Conservation (phyloP, 352 stramenopile genomes). For the Globisporangium mamillatum region DNA sequence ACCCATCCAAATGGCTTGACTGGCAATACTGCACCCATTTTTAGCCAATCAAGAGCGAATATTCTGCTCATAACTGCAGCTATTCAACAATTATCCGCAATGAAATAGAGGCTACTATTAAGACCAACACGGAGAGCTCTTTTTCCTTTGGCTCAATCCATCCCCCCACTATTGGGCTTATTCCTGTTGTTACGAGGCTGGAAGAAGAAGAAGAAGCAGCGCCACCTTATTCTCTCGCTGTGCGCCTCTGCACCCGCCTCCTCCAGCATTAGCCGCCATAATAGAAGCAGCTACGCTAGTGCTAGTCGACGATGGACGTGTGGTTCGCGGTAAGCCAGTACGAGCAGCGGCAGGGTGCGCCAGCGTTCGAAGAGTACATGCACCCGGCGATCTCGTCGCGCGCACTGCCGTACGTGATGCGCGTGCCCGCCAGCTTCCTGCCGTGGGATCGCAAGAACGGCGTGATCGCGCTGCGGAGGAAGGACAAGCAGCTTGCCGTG, state of each 20-base stretch:
- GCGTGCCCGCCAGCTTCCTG: conserved; percentile 58
- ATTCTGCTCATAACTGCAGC: not conserved
- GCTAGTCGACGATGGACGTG: conserved; percentile 54
- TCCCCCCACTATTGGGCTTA: not conserved
- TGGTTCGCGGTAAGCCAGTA: conserved; percentile 65
- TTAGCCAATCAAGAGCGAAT: not conserved
- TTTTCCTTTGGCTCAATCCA: not conserved
- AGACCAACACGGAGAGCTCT: not conserved
- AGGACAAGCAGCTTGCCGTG: conserved; percentile 61
- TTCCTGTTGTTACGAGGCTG: not conserved
- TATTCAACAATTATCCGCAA: not conserved
- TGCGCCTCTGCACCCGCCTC: not conserved
- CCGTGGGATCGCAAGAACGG: conserved; percentile 65
- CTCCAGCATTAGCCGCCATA: not conserved
- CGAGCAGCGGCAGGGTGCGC: conserved; percentile 39
- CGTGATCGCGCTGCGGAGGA: conserved; percentile 70
- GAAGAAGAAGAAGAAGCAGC: not conserved
- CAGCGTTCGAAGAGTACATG: conserved; percentile 55
- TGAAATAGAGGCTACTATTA: not conserved
- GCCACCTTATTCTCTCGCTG: not conserved
- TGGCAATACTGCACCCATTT: conserved; percentile 1
- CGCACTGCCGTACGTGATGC: conserved; percentile 52
- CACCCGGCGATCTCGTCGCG: conserved; percentile 52
- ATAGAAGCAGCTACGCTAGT: not conserved
- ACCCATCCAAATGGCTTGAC: not conserved